A percentile compares a stretch with the other conserved stretches of the same genome.
phyloP scores from a whole-genome alignment of 345 rosid species.

The Heritiera littoralis region DNA sequence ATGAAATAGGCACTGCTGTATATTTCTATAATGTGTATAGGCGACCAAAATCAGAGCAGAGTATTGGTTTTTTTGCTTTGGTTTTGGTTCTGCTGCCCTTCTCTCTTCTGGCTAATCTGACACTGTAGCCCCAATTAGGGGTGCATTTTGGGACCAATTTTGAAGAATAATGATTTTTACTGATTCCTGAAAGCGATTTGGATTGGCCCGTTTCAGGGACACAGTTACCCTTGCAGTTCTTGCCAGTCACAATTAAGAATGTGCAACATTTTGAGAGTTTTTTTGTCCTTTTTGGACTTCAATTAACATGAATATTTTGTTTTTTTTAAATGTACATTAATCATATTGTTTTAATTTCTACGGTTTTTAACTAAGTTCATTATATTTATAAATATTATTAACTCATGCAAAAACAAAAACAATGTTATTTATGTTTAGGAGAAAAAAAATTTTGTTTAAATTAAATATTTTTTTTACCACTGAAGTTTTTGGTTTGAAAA shows the following conservation, averaged over 20 bases:
- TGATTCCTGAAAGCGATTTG: neutral
- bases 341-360: neutral
- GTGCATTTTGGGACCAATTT: slow-evolving; percentile 32
- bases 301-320: too few species aligned
- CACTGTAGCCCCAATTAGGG: slow-evolving; percentile 17
- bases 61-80: too few species aligned
- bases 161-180: slow-evolving; percentile 24
- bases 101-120: slow-evolving; percentile 17
- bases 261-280: neutral
- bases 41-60: neutral
- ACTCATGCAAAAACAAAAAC: too few species aligned
- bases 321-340: too few species aligned
- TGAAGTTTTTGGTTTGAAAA: too few species aligned
- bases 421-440: too few species aligned
- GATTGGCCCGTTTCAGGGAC: slow-evolving; percentile 18
- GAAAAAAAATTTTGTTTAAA: too few species aligned
- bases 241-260: neutral
- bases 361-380: neutral
- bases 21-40: slow-evolving; percentile 16
- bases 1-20: neutral
- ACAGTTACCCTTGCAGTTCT: slow-evolving; percentile 14
- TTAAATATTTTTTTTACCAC: too few species aligned
- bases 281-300: neutral
- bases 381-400: too few species aligned
- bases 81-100: neutral